Percentiles rank a stretch among this genome's conserved stretches.
Conservation (phyloP, 345 rosid genomes). For the Microcos paniculata region DNA sequence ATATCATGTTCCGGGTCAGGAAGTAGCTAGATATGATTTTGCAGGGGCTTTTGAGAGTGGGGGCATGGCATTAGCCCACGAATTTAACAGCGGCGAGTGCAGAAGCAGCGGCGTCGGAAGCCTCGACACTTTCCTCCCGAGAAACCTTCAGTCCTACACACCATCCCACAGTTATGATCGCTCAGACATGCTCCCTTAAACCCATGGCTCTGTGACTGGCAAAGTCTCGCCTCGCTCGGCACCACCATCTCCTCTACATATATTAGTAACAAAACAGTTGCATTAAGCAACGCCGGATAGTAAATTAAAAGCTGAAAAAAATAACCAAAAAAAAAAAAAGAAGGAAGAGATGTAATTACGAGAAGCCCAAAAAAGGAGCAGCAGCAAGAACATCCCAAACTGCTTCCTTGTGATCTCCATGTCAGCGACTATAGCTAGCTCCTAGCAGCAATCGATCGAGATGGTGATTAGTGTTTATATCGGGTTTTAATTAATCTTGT, state of each 20-base stretch:
- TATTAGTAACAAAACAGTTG: background rate
- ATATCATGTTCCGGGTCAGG: too few relatives aligned
- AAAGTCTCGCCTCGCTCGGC: background rate
- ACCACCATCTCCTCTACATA: background rate
- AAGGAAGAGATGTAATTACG: background rate
- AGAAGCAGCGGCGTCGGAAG: background rate
- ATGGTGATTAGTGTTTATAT: too few relatives aligned
- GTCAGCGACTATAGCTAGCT: background rate
- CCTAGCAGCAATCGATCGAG: too few relatives aligned
- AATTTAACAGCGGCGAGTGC: background rate
- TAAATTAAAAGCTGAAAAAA: background rate
- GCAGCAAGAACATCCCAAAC: background rate
- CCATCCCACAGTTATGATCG: background rate
- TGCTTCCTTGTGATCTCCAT: background rate
- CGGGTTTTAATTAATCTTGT: too few relatives aligned
- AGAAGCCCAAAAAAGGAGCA: background rate
- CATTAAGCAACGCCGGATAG: background rate
- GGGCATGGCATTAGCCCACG: too few relatives aligned
- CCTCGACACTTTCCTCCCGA: background rate
- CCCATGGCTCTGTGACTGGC: background rate
- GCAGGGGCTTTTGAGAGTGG: too few relatives aligned
- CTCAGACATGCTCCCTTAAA: background rate
- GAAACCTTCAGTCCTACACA: background rate
- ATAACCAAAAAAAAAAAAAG: background rate
- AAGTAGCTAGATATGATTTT: too few relatives aligned